Evolutionary conservation across 352 stramenopile genomes (phyloP), one percentile per base, ranked within the genome.

Genomic region (Phytopythium ostracodes): DNA sequence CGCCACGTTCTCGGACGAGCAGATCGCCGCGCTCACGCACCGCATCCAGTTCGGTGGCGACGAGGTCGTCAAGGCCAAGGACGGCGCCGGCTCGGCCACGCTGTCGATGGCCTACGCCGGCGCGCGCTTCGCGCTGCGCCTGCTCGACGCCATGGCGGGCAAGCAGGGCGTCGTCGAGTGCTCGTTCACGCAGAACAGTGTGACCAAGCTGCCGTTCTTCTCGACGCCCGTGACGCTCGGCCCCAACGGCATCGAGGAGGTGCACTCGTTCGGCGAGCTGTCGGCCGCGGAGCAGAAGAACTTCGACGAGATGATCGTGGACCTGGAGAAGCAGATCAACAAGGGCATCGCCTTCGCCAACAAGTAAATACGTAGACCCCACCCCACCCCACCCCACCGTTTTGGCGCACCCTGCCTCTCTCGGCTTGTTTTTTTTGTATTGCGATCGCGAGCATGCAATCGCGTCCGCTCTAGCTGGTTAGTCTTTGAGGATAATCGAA

Each of bases 41-140:
- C 88, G 96, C 69, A 99, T 98, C 72, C 96, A 98, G 73, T 95
- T 95, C 66, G 86, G 86, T 44, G 86, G 86, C 40, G 86, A 95
- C 64, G 98, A 99, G 77, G 98, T 99, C 47, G 98, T 99, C 44
- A 80, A 96, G 67, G 84, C 85, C 52, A 96, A 99, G 92, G 96
- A 99, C 62, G 98, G 98, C 64, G 87, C 96, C 40, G 98, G 98
- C 46, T 99, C 93, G 66, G 98, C 98, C 61, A 99, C 98, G 57
- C 89, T 99, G 43, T 98, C 91, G 53, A 99, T 99, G 98, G 98
- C 98, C 5, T 99, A 99, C 76, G 97, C 97, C 35, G 97, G 96
- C 40, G 97, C 96, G 12, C 68, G 97, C 64, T 99, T 99, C 81
- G 88, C 87, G 9, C 50, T 86, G 29, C 85, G 83, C 65, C 86